Evolutionary conservation across 148 eudicot species (phyloP), one percentile per base, ranked within the genome.

Genomic region (Rheum nobile): DNA sequence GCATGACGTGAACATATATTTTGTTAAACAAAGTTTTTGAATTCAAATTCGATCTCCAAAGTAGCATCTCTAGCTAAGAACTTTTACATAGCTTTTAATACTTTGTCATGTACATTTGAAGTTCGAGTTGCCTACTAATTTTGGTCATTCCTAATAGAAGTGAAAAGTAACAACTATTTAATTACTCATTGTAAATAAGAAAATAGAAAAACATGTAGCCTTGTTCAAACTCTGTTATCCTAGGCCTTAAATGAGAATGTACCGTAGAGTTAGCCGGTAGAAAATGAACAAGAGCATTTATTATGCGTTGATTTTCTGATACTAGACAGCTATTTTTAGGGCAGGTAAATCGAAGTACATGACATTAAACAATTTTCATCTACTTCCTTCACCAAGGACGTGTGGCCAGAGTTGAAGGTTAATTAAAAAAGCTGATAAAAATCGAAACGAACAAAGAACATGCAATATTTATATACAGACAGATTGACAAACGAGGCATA

Each of bases 401-500:
- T 65, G 41, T 65, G 41, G 70, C 8, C 37, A 32, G 70, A 65
- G 32, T 57, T 65, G 39, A 32, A 65, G 70, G 10, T 31, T 63
- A 29, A 29, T 10, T n/a, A 14, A 63, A 61, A 63, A 21, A 14
- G 19, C 68, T 3, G 37, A 63, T 3, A 24, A 55, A 8, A 55
- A 0, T 24, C 11, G 16, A 11, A 55, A 26, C 34, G 32, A 28
- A 22, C 63, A 24, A 10, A 24, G 5, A 6, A 65, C 17, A 10
- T 28, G 38, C 1, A 14, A 32, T 63, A 13, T 11, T 57, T 26
- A 14, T 31, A 16, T 31, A 21, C 70, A 65, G 39, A 65, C 39
- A 65, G 21, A 8, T 65, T 65, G 70, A 65, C 70, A 65, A 65
- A 65, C 70, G 70, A 65, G 70, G 70, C 37, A 61, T 3, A 31